These are phyloP conservation scores for Schrenkiella parvula DNA, from an alignment of 345 rosid genomes.

Conservation along the genomic window DNA sequence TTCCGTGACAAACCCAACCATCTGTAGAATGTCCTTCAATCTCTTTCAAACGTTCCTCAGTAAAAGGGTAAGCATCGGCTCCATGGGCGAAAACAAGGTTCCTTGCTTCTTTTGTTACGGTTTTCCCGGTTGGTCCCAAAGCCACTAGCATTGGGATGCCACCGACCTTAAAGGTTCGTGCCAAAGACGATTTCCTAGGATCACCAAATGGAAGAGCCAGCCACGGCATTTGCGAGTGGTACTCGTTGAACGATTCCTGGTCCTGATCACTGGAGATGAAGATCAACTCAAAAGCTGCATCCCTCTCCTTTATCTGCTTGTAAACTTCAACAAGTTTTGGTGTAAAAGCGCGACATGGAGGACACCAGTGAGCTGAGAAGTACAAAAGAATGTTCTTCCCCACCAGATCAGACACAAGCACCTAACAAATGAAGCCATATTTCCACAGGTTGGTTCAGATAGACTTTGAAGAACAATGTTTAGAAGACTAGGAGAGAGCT, in stretches of 20 bases:
- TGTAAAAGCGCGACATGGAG: constrained; percentile 56
- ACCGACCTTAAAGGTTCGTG: constrained; percentile 43
- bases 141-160: constrained; percentile 57
- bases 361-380: constrained; percentile 76
- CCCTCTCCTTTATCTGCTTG: constrained; percentile 51
- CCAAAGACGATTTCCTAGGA: constrained; percentile 44
- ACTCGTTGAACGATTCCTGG: constrained; percentile 47
- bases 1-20: constrained; percentile 62
- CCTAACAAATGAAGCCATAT: constrained; percentile 33
- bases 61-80: constrained; percentile 67
- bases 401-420: constrained; percentile 49
- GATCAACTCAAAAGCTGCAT: constrained; percentile 50
- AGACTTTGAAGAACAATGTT: background rate
- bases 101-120: constrained; percentile 46
- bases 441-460: background rate
- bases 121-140: constrained; percentile 50
- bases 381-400: constrained; percentile 66
- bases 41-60: constrained; percentile 46
- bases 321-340: constrained; percentile 59
- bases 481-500: background rate
- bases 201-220: constrained; percentile 69
- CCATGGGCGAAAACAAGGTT: constrained; percentile 38
- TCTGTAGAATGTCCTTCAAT: constrained; percentile 40
- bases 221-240: constrained; percentile 63
- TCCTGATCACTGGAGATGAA: constrained; percentile 61